Base-by-base conservation (phyloP, 805 yeast species). In the Saturnispora kantuleensis region DNA sequence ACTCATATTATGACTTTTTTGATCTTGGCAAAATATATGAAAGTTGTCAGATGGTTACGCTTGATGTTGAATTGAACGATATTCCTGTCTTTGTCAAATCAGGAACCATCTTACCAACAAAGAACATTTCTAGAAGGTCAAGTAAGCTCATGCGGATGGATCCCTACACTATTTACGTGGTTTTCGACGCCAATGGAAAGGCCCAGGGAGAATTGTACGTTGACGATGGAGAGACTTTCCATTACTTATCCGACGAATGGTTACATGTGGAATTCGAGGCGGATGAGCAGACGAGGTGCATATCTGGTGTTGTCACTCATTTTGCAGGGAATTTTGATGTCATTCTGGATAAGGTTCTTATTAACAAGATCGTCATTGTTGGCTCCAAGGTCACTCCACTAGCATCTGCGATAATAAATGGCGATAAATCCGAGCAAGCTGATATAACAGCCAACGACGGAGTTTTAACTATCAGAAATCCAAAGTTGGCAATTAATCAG, bases 211-310 rank as follows among this genome's bases (percentile, higher is more conserved):
- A 64, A 13, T 58, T 89, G 30, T 89, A 88, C 59, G 62, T 83
- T 32, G 97, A 89, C 59, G 97, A 89, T 61, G 96, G 95, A 12
- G 84, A 80, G 52, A 70, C 89, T 0, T 84, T 73, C 52, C 73
- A 68, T 37, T 77, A 77, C 57, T 46, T 59, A 30, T 52, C 64
- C 2, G 83, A 81, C 6, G 79, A 76, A 26, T 80, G 50, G 54
- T 44, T 77, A 3, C 59, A 65, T 37, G 56, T 76, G 2, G 54
- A 65, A 2, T 69, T 84, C 31, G 51, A 50, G 2, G 66, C 69
- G 13, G 53, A 60, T 10, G 62, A 64, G 16, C 51, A 59, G 6
- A 59, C 62, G 13, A 60, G 64, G n/a, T 44, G 46, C 7, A 47
- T 78, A 3, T 47, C 47, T 0, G 59, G 69, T 5, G 26, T 34